Conservation (phyloP, 768 basidiomycete genomes). For the Auricularia heimuer region DNA sequence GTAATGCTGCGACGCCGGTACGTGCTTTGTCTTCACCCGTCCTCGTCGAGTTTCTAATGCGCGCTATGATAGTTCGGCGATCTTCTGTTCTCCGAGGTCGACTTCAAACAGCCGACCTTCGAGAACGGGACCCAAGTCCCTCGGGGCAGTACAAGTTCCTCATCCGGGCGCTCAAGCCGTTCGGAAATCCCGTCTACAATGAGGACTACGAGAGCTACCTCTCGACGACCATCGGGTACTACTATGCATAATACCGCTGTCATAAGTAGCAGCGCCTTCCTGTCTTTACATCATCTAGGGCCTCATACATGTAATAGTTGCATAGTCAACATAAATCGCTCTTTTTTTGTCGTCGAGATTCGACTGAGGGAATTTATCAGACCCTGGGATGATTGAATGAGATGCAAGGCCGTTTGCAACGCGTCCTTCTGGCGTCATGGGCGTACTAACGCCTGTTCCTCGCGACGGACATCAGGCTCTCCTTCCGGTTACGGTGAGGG, state of each 20-base stretch:
- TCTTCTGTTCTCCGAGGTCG: conserved; percentile 20
- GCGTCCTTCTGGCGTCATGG: too few relatives aligned
- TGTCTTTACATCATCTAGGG: too few relatives aligned
- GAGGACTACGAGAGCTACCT: conserved; percentile 36
- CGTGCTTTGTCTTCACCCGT: background rate
- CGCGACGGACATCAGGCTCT: too few relatives aligned
- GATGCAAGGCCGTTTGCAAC: too few relatives aligned
- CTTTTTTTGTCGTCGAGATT: too few relatives aligned
- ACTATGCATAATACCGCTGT: background rate
- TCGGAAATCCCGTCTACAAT: conserved; percentile 30
- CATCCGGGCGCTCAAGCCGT: conserved; percentile 34
- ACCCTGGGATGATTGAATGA: too few relatives aligned
- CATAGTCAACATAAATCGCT: too few relatives aligned
- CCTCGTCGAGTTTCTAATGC: background rate
- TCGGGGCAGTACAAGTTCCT: conserved; percentile 33
- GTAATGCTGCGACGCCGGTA: conserved; percentile 22
- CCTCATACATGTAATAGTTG: too few relatives aligned
- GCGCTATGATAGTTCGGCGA: conserved; percentile 12
- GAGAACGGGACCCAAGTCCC: conserved; percentile 32
- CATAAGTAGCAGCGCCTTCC: too few relatives aligned
- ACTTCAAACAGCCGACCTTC: conserved; percentile 17
- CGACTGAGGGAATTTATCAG: too few relatives aligned
- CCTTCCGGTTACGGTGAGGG: too few relatives aligned
- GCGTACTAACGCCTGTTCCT: too few relatives aligned
- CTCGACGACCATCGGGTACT: conserved; percentile 20